Conservation (phyloP, 306 rosid species). For the Phaseolus lunatus region DNA sequence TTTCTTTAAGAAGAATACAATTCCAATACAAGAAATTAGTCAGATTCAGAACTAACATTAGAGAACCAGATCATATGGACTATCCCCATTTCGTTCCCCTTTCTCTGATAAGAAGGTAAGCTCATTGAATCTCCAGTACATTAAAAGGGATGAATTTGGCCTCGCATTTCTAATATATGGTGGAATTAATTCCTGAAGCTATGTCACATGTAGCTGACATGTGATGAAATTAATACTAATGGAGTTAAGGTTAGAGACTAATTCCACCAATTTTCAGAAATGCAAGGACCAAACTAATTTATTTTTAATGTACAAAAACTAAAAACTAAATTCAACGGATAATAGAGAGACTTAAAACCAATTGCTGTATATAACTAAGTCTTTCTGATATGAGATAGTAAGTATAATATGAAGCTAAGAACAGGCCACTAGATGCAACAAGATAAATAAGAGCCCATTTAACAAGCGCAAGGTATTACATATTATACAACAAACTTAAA, state of each 20-base stretch:
- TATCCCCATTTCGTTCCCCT: no score
- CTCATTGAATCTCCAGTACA: background rate
- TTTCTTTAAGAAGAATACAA: no score
- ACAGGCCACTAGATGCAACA: background rate
- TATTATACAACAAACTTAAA: background rate
- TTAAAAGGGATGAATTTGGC: background rate
- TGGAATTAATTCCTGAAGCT: background rate
- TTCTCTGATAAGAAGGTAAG: no score
- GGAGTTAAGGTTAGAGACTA: background rate
- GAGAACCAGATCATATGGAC: background rate
- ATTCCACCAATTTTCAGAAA: background rate
- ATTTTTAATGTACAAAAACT: background rate
- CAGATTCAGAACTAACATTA: background rate
- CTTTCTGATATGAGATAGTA: background rate
- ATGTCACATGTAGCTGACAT: background rate
- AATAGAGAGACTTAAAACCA: background rate
- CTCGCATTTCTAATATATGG: background rate
- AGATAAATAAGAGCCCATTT: background rate
- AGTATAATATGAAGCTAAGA: conserved; percentile 2
- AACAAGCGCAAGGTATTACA: background rate
- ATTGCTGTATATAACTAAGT: background rate
- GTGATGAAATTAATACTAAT: background rate
- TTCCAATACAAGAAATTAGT: no score
- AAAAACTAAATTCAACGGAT: no score
- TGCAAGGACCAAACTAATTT: background rate